Base-by-base conservation (phyloP, 2,329 filamentous ascomycete genomes). In the Sclerotinia subarctica region DNA sequence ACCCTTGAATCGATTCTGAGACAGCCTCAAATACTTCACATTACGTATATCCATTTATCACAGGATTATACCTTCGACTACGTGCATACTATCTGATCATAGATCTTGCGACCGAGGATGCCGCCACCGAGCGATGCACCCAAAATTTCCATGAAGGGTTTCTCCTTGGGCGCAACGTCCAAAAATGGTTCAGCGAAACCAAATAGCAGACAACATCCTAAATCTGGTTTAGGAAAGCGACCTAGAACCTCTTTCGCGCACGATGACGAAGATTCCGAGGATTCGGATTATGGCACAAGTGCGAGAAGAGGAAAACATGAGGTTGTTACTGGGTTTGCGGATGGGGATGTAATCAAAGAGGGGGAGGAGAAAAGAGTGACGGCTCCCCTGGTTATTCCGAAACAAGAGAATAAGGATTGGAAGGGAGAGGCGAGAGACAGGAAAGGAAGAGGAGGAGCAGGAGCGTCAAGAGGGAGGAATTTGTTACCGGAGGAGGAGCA, bases 341-440 rank as follows among this genome's bases (percentile, higher is more conserved):
- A 76, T 35, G 83, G 84, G 72, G 80, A 85, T 42, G 85, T 75
- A 11, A 70, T 75, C 15, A 76, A 52, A 47, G 70, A 76, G 71
- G 72, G 77, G 71, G 77, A 73, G 38, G 82, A 72, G 21, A 59
- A 66, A 54, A 70, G 24, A 35, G 69, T 62, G 44, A 53, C 64
- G 7, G 69, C 73, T 35, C 81, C 81, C 10, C 80, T 87, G 56
- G 80, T 91, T 24, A 92, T 92, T 71, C 80, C 82, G 42, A 79
- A 79, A 51, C 81, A 85, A 73, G 79, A 80, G 71, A 91, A 90
- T 77, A 81, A 84, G 65, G 85, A 90, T 79, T 90, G 87, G 88
- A 82, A 84, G 73, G 81, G 83, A 68, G 85, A 88, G 79, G 80
- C 68, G 68, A 83, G 82, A 70, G 47, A 46, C 21, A 69, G 67